Evolutionary conservation across 1,284 basidiomycete genomes (phyloP), one percentile per base, ranked within the genome.

Genomic region (Fomes fomentarius): DNA sequence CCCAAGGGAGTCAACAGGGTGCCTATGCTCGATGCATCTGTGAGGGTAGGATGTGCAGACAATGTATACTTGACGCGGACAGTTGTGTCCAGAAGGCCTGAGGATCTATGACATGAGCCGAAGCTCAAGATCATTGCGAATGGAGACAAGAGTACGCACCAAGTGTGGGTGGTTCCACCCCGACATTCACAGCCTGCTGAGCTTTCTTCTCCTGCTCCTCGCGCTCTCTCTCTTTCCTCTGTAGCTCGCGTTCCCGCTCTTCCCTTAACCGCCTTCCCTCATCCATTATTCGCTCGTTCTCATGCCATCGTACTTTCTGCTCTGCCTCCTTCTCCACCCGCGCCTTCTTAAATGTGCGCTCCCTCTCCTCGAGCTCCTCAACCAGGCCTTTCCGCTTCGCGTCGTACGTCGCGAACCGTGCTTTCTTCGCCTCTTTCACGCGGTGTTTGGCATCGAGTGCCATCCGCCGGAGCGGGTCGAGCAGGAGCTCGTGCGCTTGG

Each of bases 281-380:
- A 50, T 93, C 91, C 69, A 89, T 92, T 55, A 95, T 85, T 30
- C 77, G 76, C 65, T 92, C 89, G 24, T 83, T 83, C 66, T 93
- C 89, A 5, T 81, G 77, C 66, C 79, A 82, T 42, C 77, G 74
- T 30, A 76, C 76, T 10, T 75, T 73, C 66, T 84, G 81, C 63
- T 85, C 81, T 59, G 78, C 74, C 60, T 82, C 78, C 56, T 84
- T 82, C 40, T 85, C 87, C 47, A 82, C 63, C 55, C 82, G 81
- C 1, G 85, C 79, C 68, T 86, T 87, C 74, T 94, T 94, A 69
- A 89, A 87, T 8, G 82, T 87, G 34, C 85, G 82, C 66, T 97
- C 95, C 22, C 89, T 79, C 57, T 86, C 86, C 64, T 94, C 89
- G 15, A 97, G 80, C 58, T 96, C 95, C 54, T 93, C 88, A 11